Evolutionary conservation across 306 rosid genomes (phyloP).

Genomic region (Medicago ruthenica): DNA sequence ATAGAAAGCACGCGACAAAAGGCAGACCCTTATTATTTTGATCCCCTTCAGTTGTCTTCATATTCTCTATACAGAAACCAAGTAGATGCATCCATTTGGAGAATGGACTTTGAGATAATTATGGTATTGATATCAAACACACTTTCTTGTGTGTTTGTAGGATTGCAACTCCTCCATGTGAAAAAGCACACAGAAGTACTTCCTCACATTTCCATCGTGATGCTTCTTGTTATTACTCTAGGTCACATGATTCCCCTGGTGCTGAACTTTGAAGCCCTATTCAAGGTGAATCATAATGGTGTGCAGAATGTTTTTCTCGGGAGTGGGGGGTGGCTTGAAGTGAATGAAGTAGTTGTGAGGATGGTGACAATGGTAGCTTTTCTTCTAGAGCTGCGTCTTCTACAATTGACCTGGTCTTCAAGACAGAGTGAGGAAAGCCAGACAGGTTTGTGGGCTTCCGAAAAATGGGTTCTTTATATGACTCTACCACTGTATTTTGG

Average conservation of each 20-base stretch:
- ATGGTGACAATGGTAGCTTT: constrained; percentile 81
- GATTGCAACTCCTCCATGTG: constrained; percentile 78
- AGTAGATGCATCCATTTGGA: constrained; percentile 76
- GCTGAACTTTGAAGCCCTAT: constrained; percentile 79
- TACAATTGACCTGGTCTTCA: constrained; percentile 81
- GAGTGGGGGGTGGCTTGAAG: constrained; percentile 84
- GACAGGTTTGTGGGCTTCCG: constrained; percentile 64
- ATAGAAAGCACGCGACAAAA: constrained; percentile 71
- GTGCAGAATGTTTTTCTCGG: constrained; percentile 63
- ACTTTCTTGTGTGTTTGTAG: constrained; percentile 77
- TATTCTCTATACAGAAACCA: constrained; percentile 58
- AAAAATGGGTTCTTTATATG: constrained; percentile 62
- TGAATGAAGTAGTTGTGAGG: constrained; percentile 79
- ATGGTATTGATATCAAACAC: constrained; percentile 83
- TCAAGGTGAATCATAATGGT: constrained; percentile 52
- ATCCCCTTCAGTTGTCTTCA: constrained; percentile 60
- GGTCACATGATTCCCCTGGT: constrained; percentile 86
- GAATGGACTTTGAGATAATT: constrained; percentile 80
- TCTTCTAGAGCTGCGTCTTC: constrained; percentile 75
- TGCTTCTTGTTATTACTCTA: constrained; percentile 72
- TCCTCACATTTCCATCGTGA: constrained; percentile 69
- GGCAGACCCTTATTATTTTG: constrained; percentile 72
- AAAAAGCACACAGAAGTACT: constrained; percentile 65
- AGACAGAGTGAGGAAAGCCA: constrained; percentile 59
- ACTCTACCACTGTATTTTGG: constrained; percentile 68